Conservation (phyloP, 2,329 filamentous ascomycete genomes). For the Monosporascus sp. region DNA sequence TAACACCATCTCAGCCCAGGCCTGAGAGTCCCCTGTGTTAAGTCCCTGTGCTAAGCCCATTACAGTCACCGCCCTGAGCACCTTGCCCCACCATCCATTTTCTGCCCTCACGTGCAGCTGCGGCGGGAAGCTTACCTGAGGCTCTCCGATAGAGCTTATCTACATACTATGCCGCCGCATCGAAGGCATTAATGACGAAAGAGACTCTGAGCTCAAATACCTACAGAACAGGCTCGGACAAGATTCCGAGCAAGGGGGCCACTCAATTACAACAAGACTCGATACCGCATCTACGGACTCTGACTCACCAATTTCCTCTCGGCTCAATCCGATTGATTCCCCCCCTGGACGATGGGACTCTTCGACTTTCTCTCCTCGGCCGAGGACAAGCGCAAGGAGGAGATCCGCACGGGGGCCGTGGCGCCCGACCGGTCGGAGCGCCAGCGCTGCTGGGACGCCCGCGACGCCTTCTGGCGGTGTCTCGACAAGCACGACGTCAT, state of each 20-base stretch:
- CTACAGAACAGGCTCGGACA: too few relatives aligned
- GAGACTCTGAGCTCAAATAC: background rate
- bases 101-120: background rate
- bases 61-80: background rate
- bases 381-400: conserved; percentile 44
- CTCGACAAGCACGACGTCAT: conserved; percentile 77
- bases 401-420: conserved; percentile 53
- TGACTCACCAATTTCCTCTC: background rate
- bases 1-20: too few relatives aligned
- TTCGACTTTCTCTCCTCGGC: conserved; percentile 37
- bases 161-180: background rate
- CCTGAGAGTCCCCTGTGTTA: background rate
- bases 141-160: background rate
- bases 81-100: background rate
- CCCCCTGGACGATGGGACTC: conserved; percentile 38
- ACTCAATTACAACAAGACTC: too few relatives aligned
- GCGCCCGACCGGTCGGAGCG: conserved; percentile 84
- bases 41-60: background rate
- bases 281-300: background rate
- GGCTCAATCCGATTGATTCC: background rate
- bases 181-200: background rate
- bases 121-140: background rate
- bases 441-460: conserved; percentile 79
- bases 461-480: conserved; percentile 84
- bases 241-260: too few relatives aligned